Evolutionary conservation across 2,329 filamentous ascomycete genomes (phyloP).

Genomic region (Fusarium mundagurra): DNA sequence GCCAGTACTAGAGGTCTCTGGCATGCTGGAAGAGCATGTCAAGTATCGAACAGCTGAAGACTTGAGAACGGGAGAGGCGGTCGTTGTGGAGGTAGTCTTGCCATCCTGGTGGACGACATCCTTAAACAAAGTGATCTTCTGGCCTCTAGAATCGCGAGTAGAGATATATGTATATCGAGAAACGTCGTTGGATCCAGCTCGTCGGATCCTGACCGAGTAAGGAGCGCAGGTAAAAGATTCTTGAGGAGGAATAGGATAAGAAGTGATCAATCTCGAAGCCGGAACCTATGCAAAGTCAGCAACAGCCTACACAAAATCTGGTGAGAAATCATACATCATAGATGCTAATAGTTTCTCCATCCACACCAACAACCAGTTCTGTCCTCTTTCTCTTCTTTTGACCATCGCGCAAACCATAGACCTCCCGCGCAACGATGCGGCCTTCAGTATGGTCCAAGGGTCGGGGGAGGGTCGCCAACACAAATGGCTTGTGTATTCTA

Average conservation of each 20-base stretch:
- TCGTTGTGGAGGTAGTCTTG: conserved; percentile 62
- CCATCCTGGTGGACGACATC: conserved; percentile 63
- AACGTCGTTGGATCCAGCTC: conserved; percentile 57
- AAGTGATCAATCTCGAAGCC: conserved; percentile 70
- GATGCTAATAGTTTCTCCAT: conserved; percentile 72
- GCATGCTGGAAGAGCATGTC: conserved; percentile 45
- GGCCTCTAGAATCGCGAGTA: conserved; percentile 58
- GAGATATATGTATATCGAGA: conserved; percentile 71
- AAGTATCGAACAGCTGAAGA: conserved; percentile 50
- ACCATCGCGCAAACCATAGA: conserved; percentile 67
- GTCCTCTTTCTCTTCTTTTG: conserved; percentile 71
- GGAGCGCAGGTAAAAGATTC: conserved; percentile 71
- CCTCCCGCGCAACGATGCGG: conserved; percentile 67
- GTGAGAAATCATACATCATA: conserved; percentile 64
- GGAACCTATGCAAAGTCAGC: conserved; percentile 58
- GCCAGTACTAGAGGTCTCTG: conserved; percentile 41
- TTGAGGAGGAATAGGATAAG: conserved; percentile 73
- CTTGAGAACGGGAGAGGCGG: conserved; percentile 54
- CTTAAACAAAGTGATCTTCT: conserved; percentile 68
- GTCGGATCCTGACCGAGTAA: conserved; percentile 65
- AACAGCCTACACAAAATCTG: not conserved
- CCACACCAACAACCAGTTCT: conserved; percentile 70
- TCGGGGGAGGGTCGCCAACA: conserved; percentile 67
- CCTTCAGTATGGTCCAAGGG: conserved; percentile 64
- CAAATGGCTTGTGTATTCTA: conserved; percentile 71